A percentile compares a stretch with the other conserved stretches of the same genome.
These are phyloP conservation scores for Malassezia restricta DNA, from an alignment of 1,284 basidiomycete genomes.

Conservation along the genomic window DNA sequence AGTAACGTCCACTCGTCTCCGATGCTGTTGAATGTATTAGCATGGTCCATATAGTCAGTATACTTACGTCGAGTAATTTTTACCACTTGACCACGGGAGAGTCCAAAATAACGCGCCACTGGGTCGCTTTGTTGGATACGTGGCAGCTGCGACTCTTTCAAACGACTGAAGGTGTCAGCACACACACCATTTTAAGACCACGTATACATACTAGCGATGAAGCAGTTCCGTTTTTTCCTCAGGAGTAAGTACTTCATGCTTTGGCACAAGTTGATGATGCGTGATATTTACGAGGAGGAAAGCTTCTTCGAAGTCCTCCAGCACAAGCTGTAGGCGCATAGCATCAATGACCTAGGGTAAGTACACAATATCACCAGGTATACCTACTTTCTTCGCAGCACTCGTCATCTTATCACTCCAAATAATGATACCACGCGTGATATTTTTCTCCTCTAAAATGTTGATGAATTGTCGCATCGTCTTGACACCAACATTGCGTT, in stretches of 20 bases:
- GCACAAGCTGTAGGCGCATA: constrained; percentile 59
- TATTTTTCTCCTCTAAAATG: constrained; percentile 54
- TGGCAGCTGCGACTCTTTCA: constrained; percentile 95
- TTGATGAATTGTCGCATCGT: constrained; percentile 44
- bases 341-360: constrained; percentile 38
- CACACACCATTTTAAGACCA: neutral
- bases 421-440: constrained; percentile 83
- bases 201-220: constrained; percentile 70
- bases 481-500: constrained; percentile 42
- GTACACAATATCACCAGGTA: neutral
- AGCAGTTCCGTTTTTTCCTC: constrained; percentile 80
- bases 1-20: constrained; percentile 90
- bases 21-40: constrained; percentile 52
- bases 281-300: constrained; percentile 96
- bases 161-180: constrained; percentile 55
- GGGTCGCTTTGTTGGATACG: constrained; percentile 92
- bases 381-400: constrained; percentile 74
- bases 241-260: constrained; percentile 72
- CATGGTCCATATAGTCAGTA: neutral
- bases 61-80: constrained; percentile 67
- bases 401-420: constrained; percentile 94
- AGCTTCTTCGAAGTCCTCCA: constrained; percentile 94
- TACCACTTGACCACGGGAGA: constrained; percentile 88
- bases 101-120: constrained; percentile 91
- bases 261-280: constrained; percentile 78